Conservation (phyloP, 345 rosid genomes). For the Garcia nutans region DNA sequence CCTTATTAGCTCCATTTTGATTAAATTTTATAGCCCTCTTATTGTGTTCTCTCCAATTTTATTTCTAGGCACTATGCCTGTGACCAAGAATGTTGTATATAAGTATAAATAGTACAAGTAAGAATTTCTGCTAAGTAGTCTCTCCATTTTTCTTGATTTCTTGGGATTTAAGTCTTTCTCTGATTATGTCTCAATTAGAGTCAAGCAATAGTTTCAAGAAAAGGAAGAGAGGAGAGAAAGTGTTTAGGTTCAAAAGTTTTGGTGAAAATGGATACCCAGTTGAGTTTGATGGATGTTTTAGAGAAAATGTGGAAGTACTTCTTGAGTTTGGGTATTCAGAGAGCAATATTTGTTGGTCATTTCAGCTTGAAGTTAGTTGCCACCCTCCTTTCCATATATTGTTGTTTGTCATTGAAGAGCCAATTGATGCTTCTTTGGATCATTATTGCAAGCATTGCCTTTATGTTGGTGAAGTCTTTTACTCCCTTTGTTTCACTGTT, state of each 20-base stretch:
- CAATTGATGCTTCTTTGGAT: constrained; percentile 46
- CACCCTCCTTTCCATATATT: constrained; percentile 69
- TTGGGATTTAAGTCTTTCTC: not conserved
- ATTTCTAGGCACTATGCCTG: constrained; percentile 51
- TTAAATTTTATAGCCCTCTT: constrained; percentile 24
- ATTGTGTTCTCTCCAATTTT: constrained; percentile 36
- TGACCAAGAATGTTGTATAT: constrained; percentile 24
- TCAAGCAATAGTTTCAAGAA: constrained; percentile 37
- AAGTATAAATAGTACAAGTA: not conserved
- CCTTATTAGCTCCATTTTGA: constrained; percentile 17
- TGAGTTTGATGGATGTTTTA: constrained; percentile 59
- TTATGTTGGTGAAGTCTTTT: constrained; percentile 67
- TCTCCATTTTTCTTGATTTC: constrained; percentile 3
- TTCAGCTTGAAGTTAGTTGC: constrained; percentile 77
- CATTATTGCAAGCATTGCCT: constrained; percentile 76
- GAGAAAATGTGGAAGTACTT: constrained; percentile 57
- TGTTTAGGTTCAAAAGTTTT: constrained; percentile 68
- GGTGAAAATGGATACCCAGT: constrained; percentile 71
- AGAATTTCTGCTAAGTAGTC: constrained; percentile 13
- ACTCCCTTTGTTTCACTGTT: not conserved
- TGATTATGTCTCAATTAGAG: constrained; percentile 30
- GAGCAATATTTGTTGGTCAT: constrained; percentile 60
- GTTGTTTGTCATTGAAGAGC: constrained; percentile 74
- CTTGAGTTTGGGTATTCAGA: constrained; percentile 64
- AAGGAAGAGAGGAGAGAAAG: constrained; percentile 76